Evolutionary conservation across 1,284 basidiomycete genomes (phyloP), one percentile per base, ranked within the genome.

Genomic region (Coniferiporia sulphurascens): DNA sequence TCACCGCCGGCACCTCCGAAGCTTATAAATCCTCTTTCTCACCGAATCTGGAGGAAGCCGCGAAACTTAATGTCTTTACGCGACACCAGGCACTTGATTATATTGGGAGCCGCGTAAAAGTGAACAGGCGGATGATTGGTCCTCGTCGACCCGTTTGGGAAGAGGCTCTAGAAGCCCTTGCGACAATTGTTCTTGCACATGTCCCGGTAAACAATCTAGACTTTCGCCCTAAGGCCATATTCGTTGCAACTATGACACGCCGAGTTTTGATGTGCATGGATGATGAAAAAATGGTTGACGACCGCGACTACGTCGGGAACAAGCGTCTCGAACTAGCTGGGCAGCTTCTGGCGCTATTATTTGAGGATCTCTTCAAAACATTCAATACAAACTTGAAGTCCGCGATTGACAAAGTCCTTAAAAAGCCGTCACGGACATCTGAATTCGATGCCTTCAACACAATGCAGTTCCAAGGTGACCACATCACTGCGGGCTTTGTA

Each of bases 291-390:
- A 94, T 95, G 86, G 94, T 98, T 9, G 97, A 99, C 69, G 97
- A 99, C 73, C 84, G 98, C 48, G 97, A 99, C 74, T 99, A 99
- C 72, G 97, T 99, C 64, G 97, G 97, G 48, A 99, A 99, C 76
- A 99, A 99, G 76, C 91, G 97, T 61, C 78, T 99, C 44, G 97
- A 99, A 74, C 82, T 99, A 93, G 98, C 98, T 51, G 97, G 97
- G 43, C 98, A 99, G 72, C 82, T 99, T 8, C 82, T 99, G 15
- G 93, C 96, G 1, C 80, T 99, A 2, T 80, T 99, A 0, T 99
- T 99, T 65, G 97, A 99, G 74, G 97, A 99, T 72, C 77, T 98
- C 27, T 99, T 99, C 84, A 99, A 99, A 74, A 98, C 95, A 0
- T 99, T 97, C 79, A 99, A 98, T 72, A 84, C 91, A 17, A 97